phyloP scores from a whole-genome alignment of 352 stramenopile species.

The Globisporangium cederbergense region DNA sequence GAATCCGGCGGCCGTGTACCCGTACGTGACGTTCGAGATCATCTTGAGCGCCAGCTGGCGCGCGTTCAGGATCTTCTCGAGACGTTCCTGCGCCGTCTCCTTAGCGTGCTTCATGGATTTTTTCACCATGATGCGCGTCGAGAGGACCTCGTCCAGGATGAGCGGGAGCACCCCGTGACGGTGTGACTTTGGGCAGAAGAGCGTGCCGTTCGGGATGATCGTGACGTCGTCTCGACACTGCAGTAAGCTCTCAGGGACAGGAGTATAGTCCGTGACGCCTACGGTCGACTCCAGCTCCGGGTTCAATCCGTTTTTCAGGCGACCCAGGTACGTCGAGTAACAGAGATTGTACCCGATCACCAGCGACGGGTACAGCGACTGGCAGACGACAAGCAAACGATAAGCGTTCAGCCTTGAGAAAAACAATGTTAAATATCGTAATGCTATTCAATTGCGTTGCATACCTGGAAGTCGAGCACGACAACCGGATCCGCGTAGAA shows the following conservation, averaged over 20 bases:
- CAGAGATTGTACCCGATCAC: constrained; percentile 99
- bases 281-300: constrained; percentile 61
- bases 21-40: constrained; percentile 99
- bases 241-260: constrained; percentile 41
- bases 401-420: not conserved
- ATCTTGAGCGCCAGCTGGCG: constrained; percentile 96
- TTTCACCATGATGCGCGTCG: constrained; percentile 98
- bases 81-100: constrained; percentile 47
- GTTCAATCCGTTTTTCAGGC: constrained; percentile 80
- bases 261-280: constrained; percentile 56
- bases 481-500: constrained; percentile 98
- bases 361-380: constrained; percentile 99
- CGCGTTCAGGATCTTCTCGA: constrained; percentile 74
- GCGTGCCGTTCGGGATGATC: constrained; percentile 91
- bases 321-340: constrained; percentile 95
- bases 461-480: constrained; percentile 97
- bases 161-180: constrained; percentile 95
- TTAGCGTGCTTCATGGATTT: constrained; percentile 93
- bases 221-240: constrained; percentile 47
- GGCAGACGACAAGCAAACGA: not conserved
- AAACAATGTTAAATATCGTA: not conserved
- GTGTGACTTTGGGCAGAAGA: constrained; percentile 93
- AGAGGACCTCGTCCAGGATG: constrained; percentile 94
- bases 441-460: not conserved
- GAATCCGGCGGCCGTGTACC: constrained; percentile 98